These are phyloP conservation scores for Sambucus nigra DNA, from an alignment of 129 eudicot genomes.

Conservation along the genomic window DNA sequence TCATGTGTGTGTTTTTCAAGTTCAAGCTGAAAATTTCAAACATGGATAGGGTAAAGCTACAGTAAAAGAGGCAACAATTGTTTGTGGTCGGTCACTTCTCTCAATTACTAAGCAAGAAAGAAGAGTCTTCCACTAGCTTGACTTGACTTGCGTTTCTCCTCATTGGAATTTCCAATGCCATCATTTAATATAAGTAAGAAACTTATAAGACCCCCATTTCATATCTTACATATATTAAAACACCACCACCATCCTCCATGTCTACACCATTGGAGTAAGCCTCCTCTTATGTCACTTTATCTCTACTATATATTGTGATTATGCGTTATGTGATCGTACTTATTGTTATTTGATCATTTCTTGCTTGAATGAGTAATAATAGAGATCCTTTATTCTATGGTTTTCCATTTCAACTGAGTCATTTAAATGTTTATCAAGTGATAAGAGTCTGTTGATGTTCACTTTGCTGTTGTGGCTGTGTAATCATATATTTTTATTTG, in stretches of 20 bases:
- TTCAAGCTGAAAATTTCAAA: too few species aligned
- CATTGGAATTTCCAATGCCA: constrained; percentile 2
- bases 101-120: too few species aligned
- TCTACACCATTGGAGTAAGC: constrained; percentile 42
- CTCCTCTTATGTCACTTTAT: constrained; percentile 1
- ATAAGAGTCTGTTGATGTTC: neutral
- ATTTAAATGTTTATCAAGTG: constrained; percentile 2
- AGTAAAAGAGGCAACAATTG: too few species aligned
- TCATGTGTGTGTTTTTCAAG: too few species aligned
- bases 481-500: too few species aligned
- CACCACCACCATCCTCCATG: constrained; percentile 20
- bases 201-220: neutral
- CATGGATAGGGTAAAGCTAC: too few species aligned
- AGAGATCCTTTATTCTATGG: neutral
- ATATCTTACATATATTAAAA: neutral
- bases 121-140: neutral
- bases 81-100: too few species aligned
- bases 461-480: neutral
- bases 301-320: neutral
- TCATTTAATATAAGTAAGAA: neutral
- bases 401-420: too few species aligned
- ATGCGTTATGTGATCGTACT: neutral
- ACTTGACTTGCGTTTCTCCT: neutral
- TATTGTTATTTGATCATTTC: neutral
- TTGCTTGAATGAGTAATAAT: neutral